phyloP scores from a whole-genome alignment of 305 asterid species.

The Plantago rigida region DNA sequence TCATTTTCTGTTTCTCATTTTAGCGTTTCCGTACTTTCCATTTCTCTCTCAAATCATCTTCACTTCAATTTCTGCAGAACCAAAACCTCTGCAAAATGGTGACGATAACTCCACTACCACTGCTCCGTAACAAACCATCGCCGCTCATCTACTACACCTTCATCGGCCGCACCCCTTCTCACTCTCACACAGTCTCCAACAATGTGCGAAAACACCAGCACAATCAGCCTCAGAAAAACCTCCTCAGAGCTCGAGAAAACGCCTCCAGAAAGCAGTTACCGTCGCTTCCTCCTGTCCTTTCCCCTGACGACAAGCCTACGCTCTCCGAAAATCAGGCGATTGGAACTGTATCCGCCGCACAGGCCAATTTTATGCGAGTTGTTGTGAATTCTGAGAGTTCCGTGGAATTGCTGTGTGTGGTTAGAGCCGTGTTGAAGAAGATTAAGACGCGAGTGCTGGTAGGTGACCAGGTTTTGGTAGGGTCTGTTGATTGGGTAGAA shows the following conservation, averaged over 20 bases:
- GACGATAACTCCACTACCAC: conserved; percentile 34
- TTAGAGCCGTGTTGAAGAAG: conserved; percentile 80
- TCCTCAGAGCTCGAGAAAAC: conserved; percentile 21
- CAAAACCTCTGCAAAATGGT: conserved; percentile 3
- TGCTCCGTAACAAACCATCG: conserved; percentile 33
- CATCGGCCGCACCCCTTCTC: conserved; percentile 24
- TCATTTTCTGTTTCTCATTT: too few species aligned
- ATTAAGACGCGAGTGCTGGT: conserved; percentile 82
- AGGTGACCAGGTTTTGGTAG: conserved; percentile 81
- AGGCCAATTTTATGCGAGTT: conserved; percentile 96
- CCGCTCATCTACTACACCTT: conserved; percentile 28
- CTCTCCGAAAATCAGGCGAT: conserved; percentile 61
- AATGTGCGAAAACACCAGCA: conserved; percentile 48
- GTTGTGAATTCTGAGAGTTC: conserved; percentile 47
- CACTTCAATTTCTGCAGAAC: not conserved
- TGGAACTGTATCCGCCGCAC: conserved; percentile 71
- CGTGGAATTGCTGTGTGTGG: conserved; percentile 74
- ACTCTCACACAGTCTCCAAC: conserved; percentile 34
- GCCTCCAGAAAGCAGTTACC: conserved; percentile 42
- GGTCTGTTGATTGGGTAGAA: conserved; percentile 79
- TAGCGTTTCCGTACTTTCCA: too few species aligned
- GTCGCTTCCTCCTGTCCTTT: conserved; percentile 54
- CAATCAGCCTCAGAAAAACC: conserved; percentile 48
- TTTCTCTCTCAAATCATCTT: not conserved
- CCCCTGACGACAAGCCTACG: conserved; percentile 42